phyloP scores from a whole-genome alignment of 345 rosid species.

The Aegle marmelos region DNA sequence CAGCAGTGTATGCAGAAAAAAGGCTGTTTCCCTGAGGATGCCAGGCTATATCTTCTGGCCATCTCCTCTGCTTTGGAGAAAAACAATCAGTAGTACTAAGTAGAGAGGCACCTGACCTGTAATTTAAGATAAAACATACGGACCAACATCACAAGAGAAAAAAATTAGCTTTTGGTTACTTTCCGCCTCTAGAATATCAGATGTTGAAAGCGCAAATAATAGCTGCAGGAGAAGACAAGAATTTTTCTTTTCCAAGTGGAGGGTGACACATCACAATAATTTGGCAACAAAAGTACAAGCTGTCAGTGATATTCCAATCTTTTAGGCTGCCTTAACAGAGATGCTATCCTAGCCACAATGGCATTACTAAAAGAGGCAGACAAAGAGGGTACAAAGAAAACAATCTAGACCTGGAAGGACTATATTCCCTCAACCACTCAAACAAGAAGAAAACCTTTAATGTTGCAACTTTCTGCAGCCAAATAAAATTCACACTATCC shows the following conservation, averaged over 20 bases:
- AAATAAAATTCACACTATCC: not conserved
- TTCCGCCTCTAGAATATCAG: not conserved
- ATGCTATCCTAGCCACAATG: not conserved
- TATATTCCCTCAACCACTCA: not conserved
- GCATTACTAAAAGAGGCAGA: not conserved
- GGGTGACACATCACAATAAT: not conserved
- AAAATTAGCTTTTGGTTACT: conserved; percentile 5
- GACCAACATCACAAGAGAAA: not conserved
- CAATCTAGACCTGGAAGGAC: not conserved
- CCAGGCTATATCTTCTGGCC: conserved; percentile 98
- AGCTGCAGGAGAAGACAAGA: not conserved
- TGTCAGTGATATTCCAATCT: not conserved
- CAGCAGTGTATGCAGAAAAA: conserved; percentile 66
- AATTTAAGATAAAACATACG: conserved; percentile 14
- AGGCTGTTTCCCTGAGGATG: conserved; percentile 79
- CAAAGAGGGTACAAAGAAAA: not conserved
- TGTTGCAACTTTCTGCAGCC: not conserved
- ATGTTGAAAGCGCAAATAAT: not conserved
- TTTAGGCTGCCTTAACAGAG: conserved; percentile 1
- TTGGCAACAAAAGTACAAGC: not conserved
- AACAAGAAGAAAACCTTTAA: not conserved
- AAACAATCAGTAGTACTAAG: conserved; percentile 64
- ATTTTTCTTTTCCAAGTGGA: not conserved
- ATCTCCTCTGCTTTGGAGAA: conserved; percentile 69
- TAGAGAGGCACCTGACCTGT: conserved; percentile 72